Evolutionary conservation across 345 rosid genomes (phyloP).

Genomic region (Salix caprea): DNA sequence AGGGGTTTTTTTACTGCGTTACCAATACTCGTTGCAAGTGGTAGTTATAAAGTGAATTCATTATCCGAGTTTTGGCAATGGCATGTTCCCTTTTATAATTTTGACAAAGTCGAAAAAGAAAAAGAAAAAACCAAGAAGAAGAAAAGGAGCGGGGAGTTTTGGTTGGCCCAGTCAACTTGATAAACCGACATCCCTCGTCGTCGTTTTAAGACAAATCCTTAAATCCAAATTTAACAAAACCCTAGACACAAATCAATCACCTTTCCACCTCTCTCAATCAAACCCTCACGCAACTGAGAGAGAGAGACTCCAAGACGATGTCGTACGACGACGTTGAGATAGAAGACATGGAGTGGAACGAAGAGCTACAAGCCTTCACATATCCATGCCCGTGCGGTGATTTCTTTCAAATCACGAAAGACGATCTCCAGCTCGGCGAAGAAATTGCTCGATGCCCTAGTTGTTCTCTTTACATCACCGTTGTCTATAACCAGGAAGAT

Average conservation of each 20-base stretch:
- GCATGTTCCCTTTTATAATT: too few species aligned
- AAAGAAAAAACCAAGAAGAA: too few species aligned
- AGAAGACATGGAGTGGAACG: slow-evolving; percentile 96
- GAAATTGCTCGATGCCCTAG: slow-evolving; percentile 89
- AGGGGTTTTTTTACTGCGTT: too few species aligned
- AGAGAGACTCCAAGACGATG: slow-evolving; percentile 28
- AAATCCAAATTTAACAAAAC: background rate
- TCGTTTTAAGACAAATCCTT: background rate
- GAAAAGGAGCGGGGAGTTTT: too few species aligned
- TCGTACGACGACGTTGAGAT: slow-evolving; percentile 98
- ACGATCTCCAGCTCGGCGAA: slow-evolving; percentile 76
- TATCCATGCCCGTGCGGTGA: slow-evolving; percentile 97
- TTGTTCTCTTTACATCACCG: slow-evolving; percentile 87
- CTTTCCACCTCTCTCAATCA: background rate
- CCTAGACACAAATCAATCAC: background rate
- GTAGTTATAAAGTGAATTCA: too few species aligned
- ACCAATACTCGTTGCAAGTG: too few species aligned
- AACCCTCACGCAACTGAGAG: background rate
- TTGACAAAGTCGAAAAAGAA: too few species aligned
- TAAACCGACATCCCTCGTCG: background rate
- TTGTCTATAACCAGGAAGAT: slow-evolving; percentile 78
- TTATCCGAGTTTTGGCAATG: too few species aligned
- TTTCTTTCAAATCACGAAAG: slow-evolving; percentile 83
- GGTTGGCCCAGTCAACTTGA: background rate
- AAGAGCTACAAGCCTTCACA: slow-evolving; percentile 68